Evolutionary conservation across 768 basidiomycete species (phyloP).

Genomic region (Auricularia cornea): DNA sequence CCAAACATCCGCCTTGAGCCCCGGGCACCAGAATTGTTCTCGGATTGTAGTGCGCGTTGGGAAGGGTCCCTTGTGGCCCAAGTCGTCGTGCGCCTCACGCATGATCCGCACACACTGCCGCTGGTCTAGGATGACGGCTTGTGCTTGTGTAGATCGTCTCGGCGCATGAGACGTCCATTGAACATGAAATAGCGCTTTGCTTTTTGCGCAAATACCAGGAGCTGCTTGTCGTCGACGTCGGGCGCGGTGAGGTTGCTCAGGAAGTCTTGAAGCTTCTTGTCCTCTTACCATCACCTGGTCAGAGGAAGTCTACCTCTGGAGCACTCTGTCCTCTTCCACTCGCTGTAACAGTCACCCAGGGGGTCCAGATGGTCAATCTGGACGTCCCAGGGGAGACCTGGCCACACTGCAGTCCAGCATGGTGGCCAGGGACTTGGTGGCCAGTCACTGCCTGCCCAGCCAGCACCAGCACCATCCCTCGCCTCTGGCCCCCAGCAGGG

Average conservation of each 20-base stretch:
- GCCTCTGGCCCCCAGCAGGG: no score
- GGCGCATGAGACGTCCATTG: conserved; percentile 20
- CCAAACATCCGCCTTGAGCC: conserved; percentile 18
- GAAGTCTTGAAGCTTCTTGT: background rate
- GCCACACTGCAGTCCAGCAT: no score
- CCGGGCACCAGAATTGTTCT: conserved; percentile 17
- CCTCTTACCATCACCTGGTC: no score
- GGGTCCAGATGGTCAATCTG: no score
- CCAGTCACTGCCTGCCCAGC: no score
- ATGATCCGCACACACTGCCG: conserved; percentile 7
- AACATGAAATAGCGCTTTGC: conserved; percentile 5
- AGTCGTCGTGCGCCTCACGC: conserved; percentile 12
- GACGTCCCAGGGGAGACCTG: no score
- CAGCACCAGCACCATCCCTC: no score
- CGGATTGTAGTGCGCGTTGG: conserved; percentile 6
- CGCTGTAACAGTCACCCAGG: no score
- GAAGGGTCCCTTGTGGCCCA: conserved; percentile 13
- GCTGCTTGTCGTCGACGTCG: background rate
- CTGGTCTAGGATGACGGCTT: conserved; percentile 6
- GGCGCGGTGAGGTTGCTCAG: background rate
- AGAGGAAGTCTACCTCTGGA: no score
- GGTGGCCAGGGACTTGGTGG: no score
- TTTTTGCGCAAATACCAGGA: background rate
- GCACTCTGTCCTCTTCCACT: no score
- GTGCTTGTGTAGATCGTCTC: background rate